Base-by-base conservation (phyloP, 208 protist species). In the Wallacemonas collosoma region DNA sequence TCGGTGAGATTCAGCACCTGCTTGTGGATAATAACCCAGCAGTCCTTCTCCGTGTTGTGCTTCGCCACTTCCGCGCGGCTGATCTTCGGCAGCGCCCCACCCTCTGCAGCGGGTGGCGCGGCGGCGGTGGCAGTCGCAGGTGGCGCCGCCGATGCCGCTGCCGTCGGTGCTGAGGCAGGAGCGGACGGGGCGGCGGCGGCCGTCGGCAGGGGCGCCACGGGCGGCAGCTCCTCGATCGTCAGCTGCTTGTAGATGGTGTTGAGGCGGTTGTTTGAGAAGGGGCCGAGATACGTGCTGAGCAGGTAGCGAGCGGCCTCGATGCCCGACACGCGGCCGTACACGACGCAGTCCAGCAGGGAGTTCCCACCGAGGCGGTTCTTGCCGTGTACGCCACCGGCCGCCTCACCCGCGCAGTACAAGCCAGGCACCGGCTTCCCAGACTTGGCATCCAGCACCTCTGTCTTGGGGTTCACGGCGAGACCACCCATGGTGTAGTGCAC, bases 401-500 rank as follows among this genome's bases (percentile, higher is more conserved):
- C 96, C 85, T 99, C 98, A 35, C 97, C 97, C 9, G 95, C 94
- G 61, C 88, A 96, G 75, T 85, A 98, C n/a, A 99, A 83, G 35
- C 97, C 93, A 0, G 69, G 69, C 48, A 99, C 89, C 35, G 82
- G 60, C 43, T 74, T 81, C 26, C 66, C 41, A 9, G 73, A 55
- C 35, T 35, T 39, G 12, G 39, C 70, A 43, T 80, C 63, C 0
- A 99, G 79, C 44, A 98, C 88, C 61, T 85, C 71, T 7, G 79
- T 83, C 11, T 86, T 45, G 17, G 71, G 36, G 76, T 94, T 90
- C 45, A 98, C 88, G 3, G 65, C 38, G 17, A 98, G 38, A 50
- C 97, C 98, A 55, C 98, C 98, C 97, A 99, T 98, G 17, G 89
- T 98, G 88, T 99, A 99, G 85, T 99, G 98, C 72, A 99, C 82